Conservation (phyloP, 805 yeast genomes). For the Candida takata region DNA sequence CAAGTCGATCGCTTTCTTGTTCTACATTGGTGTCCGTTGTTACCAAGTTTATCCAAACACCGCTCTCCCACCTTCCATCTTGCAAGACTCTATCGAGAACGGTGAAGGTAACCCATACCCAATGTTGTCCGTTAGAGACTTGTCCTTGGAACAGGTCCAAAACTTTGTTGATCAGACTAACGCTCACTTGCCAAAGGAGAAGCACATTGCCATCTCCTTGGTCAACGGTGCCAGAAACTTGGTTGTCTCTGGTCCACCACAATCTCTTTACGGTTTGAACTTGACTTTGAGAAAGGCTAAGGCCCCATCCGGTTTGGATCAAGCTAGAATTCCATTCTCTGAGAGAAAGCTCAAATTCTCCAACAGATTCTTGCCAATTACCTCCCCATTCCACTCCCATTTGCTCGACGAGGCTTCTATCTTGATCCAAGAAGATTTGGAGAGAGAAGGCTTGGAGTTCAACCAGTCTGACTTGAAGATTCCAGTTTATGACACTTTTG, state of each 20-base stretch:
- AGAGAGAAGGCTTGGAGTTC: conserved; percentile 51
- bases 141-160: conserved; percentile 75
- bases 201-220: conserved; percentile 84
- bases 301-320: conserved; percentile 91
- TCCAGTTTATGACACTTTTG: conserved; percentile 88
- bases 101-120: conserved; percentile 98
- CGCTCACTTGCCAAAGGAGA: conserved; percentile 85
- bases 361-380: conserved; percentile 88
- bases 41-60: conserved; percentile 88
- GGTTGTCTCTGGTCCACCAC: conserved; percentile 97
- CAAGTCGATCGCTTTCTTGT: conserved; percentile 77
- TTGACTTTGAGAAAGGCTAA: conserved; percentile 87
- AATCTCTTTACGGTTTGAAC: conserved; percentile 92
- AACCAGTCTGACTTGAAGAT: conserved; percentile 50
- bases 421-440: conserved; percentile 58
- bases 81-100: conserved; percentile 85
- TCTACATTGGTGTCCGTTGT: conserved; percentile 91
- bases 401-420: conserved; percentile 68
- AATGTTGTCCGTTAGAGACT: conserved; percentile 91
- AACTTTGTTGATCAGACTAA: conserved; percentile 78
- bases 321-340: conserved; percentile 87
- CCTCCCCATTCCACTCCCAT: conserved; percentile 95
- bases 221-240: conserved; percentile 93
- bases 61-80: conserved; percentile 85
- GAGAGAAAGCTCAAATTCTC: conserved; percentile 93